Conservation (phyloP, 2,329 filamentous ascomycete species). For the Colletotrichum caudatum region DNA sequence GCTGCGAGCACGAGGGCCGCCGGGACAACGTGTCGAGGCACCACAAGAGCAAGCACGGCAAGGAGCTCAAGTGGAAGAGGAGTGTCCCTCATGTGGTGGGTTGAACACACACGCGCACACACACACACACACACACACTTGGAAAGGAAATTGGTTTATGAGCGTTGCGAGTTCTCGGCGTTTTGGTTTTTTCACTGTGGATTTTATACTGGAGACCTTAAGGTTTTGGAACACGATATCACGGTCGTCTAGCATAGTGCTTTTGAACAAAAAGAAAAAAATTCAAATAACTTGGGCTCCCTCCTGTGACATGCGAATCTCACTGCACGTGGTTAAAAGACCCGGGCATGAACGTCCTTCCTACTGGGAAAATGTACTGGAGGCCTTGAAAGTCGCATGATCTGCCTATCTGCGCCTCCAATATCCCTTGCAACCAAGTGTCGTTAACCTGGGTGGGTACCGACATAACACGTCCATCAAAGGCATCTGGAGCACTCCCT, state of each 20-base stretch:
- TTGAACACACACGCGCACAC: slow-evolving; percentile 7
- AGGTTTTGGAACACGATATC: neutral
- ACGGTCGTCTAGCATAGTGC: neutral
- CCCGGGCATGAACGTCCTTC: no score
- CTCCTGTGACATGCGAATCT: neutral
- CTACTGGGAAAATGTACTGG: no score
- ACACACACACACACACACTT: neutral
- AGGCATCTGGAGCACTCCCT: neutral
- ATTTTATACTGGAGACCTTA: neutral
- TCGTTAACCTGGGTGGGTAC: no score
- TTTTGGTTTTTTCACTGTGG: neutral
- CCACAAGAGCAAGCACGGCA: slow-evolving; percentile 42
- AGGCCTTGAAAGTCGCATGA: no score
- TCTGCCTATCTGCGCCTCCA: no score
- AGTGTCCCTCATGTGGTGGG: slow-evolving; percentile 38
- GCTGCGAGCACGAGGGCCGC: slow-evolving; percentile 41
- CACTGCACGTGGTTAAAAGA: no score
- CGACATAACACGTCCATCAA: no score
- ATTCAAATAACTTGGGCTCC: neutral
- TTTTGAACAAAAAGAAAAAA: neutral
- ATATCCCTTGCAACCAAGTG: no score
- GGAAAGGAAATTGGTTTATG: neutral
- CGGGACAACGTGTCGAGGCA: slow-evolving; percentile 43
- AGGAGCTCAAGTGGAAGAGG: slow-evolving; percentile 43
- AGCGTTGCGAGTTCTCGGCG: neutral